Percentiles rank a stretch among this genome's conserved stretches.
These are phyloP conservation scores for Ceratobasidium sp. DNA, from an alignment of 1,284 basidiomycete genomes.

Conservation along the genomic window DNA sequence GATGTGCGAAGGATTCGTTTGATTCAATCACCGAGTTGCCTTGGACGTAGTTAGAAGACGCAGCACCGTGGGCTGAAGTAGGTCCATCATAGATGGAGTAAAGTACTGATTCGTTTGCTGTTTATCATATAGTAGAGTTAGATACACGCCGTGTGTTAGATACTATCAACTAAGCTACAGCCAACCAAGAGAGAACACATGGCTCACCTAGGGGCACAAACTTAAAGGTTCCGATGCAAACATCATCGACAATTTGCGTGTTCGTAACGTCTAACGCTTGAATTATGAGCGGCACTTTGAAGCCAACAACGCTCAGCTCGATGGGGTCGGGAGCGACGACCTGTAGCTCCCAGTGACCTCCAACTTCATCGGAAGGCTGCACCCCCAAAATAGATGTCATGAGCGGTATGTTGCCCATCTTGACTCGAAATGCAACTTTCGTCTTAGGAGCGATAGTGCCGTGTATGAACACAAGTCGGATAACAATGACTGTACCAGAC, in stretches of 20 bases:
- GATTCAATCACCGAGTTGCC: not conserved
- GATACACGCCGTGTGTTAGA: not conserved
- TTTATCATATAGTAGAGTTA: not conserved
- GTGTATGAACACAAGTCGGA: constrained; percentile 18
- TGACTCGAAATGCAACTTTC: constrained; percentile 6
- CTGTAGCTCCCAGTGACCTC: constrained; percentile 2
- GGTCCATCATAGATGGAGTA: not conserved
- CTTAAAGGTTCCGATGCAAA: constrained; percentile 25
- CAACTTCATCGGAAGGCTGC: not conserved
- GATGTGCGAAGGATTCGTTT: not conserved
- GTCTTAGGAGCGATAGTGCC: not conserved
- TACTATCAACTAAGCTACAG: not conserved
- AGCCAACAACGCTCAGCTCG: constrained; percentile 9
- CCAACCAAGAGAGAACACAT: not conserved
- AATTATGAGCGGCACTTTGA: constrained; percentile 20
- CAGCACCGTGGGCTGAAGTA: not conserved
- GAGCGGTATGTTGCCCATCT: constrained; percentile 35
- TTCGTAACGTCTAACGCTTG: not conserved
- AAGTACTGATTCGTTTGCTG: not conserved
- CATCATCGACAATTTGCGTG: constrained; percentile 4
- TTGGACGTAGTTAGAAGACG: not conserved
- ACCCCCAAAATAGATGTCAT: not conserved
- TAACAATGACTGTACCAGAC: not conserved
- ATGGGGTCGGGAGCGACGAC: constrained; percentile 18
- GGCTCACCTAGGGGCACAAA: constrained; percentile 1